Percentiles rank a stretch among this genome's conserved stretches.
Evolutionary conservation across 257 asterid genomes (phyloP).

Genomic region (Solanum dulcamara): DNA sequence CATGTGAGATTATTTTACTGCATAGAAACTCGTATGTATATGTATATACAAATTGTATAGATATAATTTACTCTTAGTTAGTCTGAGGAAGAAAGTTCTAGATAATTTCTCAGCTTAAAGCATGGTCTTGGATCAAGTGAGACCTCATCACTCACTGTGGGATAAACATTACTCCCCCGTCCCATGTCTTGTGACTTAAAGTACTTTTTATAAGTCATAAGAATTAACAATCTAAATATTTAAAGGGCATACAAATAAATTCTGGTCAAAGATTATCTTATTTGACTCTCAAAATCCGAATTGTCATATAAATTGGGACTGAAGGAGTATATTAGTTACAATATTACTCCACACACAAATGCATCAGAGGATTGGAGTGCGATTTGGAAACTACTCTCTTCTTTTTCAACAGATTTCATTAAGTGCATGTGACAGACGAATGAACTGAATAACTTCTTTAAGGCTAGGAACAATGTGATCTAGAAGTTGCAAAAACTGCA

Average conservation of each 20-base stretch:
- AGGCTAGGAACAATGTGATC: neutral
- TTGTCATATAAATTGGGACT: too few relatives aligned
- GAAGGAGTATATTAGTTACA: neutral
- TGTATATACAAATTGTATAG: neutral
- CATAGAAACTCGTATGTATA: neutral
- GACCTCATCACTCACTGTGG: neutral
- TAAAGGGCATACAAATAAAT: too few relatives aligned
- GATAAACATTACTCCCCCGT: too few relatives aligned
- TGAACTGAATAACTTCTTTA: neutral
- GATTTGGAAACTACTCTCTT: neutral
- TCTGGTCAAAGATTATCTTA: too few relatives aligned
- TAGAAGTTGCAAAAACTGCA: neutral
- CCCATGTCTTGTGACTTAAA: too few relatives aligned
- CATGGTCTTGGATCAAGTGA: neutral
- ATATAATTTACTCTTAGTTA: neutral
- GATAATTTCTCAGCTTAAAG: neutral
- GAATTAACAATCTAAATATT: too few relatives aligned
- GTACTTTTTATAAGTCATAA: too few relatives aligned
- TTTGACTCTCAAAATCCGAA: too few relatives aligned
- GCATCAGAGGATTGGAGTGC: neutral
- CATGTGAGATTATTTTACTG: conserved; percentile 11
- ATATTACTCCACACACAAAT: neutral
- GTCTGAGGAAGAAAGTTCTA: neutral
- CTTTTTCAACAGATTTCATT: neutral
- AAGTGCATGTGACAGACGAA: neutral